Percentiles rank a stretch among this genome's conserved stretches.
These are phyloP conservation scores for Suillus brevipes DNA, from an alignment of 768 basidiomycete species.

Conservation along the genomic window DNA sequence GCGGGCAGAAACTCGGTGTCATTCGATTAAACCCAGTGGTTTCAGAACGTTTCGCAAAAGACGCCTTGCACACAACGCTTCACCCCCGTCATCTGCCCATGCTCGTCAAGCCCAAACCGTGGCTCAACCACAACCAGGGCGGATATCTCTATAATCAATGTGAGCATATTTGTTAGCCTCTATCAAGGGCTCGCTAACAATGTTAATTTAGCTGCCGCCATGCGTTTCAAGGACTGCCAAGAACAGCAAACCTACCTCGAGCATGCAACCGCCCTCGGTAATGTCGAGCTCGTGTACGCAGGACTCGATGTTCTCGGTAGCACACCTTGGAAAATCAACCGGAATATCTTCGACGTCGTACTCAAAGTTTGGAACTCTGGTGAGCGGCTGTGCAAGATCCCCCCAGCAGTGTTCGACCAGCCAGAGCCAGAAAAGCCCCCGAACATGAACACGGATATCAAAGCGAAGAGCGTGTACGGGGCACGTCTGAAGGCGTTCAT, in stretches of 20 bases:
- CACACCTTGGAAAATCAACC: constrained; percentile 91
- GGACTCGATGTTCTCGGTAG: constrained; percentile 87
- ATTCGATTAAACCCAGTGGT: constrained; percentile 85
- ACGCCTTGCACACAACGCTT: constrained; percentile 65
- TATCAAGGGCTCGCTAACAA: constrained; percentile 7
- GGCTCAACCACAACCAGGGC: constrained; percentile 75
- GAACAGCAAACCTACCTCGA: constrained; percentile 82
- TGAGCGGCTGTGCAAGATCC: constrained; percentile 78
- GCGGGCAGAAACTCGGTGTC: constrained; percentile 92
- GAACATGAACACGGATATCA: constrained; percentile 50
- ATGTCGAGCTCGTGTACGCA: constrained; percentile 82
- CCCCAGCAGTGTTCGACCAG: constrained; percentile 65
- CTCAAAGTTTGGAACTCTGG: constrained; percentile 87
- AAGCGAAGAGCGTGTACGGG: constrained; percentile 55
- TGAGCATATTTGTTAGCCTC: constrained; percentile 34
- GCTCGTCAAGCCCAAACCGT: constrained; percentile 88
- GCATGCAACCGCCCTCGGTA: constrained; percentile 69
- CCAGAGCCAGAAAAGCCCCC: constrained; percentile 57
- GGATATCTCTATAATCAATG: constrained; percentile 81
- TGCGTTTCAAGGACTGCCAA: constrained; percentile 90
- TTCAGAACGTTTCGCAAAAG: constrained; percentile 72
- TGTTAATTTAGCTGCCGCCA: constrained; percentile 53
- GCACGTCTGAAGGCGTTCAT: constrained; percentile 54
- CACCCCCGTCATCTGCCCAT: constrained; percentile 96
- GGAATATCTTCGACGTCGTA: constrained; percentile 71